These are phyloP conservation scores for Xanthoconium stramineum DNA, from an alignment of 768 basidiomycete genomes.

Conservation along the genomic window DNA sequence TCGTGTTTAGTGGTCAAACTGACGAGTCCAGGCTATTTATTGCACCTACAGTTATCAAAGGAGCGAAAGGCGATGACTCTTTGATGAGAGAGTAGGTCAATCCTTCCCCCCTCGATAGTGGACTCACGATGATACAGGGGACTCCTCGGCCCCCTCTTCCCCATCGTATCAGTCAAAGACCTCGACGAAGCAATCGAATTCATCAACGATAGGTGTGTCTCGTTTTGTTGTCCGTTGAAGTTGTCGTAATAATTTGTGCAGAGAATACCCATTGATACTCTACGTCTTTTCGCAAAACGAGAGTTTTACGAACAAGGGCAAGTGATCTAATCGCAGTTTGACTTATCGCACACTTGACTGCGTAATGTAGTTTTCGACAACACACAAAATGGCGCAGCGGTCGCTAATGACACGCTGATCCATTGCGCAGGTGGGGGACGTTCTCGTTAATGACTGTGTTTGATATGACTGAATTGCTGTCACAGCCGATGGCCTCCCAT, in stretches of 20 bases:
- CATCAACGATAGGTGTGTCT: constrained; percentile 53
- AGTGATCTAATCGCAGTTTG: not conserved
- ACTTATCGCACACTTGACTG: not conserved
- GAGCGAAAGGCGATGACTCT: constrained; percentile 60
- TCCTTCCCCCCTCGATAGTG: not conserved
- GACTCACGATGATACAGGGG: constrained; percentile 45
- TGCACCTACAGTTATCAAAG: constrained; percentile 67
- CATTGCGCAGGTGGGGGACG: constrained; percentile 48
- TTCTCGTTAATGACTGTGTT: not conserved
- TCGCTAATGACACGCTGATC: constrained; percentile 68
- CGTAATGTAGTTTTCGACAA: constrained; percentile 52
- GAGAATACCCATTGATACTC: constrained; percentile 70
- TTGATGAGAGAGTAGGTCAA: constrained; percentile 71
- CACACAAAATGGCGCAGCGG: constrained; percentile 67
- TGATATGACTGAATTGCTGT: not conserved
- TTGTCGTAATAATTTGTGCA: constrained; percentile 21
- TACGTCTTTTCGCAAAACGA: constrained; percentile 71
- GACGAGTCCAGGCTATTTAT: constrained; percentile 60
- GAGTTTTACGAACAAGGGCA: constrained; percentile 60
- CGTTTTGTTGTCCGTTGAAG: not conserved
- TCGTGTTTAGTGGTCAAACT: constrained; percentile 62
- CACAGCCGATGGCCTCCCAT: constrained; percentile 60
- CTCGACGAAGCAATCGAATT: constrained; percentile 70
- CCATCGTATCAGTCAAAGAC: constrained; percentile 67
- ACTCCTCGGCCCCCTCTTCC: constrained; percentile 80